Conservation (phyloP, 352 stramenopile species). For the Globisporangium cylindrosporum region DNA sequence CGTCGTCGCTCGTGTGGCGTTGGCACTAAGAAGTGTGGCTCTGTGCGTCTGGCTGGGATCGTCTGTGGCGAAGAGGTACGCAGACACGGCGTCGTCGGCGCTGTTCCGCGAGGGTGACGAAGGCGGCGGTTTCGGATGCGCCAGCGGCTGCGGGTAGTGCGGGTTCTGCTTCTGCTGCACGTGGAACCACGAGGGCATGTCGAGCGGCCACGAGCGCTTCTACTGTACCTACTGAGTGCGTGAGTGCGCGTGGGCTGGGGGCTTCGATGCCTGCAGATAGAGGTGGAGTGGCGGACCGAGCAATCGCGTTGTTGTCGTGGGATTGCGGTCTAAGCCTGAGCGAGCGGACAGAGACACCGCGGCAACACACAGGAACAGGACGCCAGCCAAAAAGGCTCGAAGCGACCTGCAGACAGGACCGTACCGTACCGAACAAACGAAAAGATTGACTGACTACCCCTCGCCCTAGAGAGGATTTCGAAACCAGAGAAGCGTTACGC, state of each 20-base stretch:
- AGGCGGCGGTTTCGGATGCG: neutral
- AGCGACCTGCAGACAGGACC: neutral
- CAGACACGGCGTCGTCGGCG: neutral
- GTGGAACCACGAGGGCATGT: slow-evolving; percentile 16
- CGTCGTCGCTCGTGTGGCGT: neutral
- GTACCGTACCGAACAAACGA: neutral
- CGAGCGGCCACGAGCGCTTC: neutral
- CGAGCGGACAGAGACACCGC: neutral
- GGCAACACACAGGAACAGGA: neutral
- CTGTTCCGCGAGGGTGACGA: slow-evolving; percentile 1
- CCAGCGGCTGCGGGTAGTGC: neutral
- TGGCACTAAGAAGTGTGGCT: neutral
- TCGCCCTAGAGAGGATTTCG: neutral
- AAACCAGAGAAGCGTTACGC: neutral
- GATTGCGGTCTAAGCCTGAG: neutral
- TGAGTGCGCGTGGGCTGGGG: neutral
- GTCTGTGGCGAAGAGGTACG: slow-evolving; percentile 14
- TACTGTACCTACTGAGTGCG: neutral
- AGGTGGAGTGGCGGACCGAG: neutral
- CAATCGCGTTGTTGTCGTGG: neutral
- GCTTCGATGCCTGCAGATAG: neutral
- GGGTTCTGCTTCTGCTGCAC: neutral
- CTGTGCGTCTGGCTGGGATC: neutral
- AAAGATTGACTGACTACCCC: neutral
- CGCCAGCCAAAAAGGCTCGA: too few species aligned